Conservation (phyloP, 73 alveolate species). For the Uronychia setigera region DNA sequence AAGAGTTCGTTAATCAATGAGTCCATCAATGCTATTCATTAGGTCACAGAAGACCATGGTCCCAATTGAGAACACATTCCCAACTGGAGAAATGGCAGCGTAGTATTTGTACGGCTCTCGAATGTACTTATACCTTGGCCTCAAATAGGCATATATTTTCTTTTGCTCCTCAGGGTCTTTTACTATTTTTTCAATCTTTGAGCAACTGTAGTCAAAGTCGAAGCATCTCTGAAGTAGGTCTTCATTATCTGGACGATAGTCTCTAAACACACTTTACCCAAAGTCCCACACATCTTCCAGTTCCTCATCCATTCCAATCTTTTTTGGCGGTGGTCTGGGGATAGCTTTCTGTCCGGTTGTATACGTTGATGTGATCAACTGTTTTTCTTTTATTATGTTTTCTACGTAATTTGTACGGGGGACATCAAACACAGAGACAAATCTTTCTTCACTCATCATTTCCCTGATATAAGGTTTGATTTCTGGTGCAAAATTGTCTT, state of each 20-base stretch:
- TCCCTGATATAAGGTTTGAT: too few relatives aligned
- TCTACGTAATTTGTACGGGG: slow-evolving; percentile 54
- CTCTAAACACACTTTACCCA: slow-evolving; percentile 72
- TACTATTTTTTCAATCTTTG: slow-evolving; percentile 62
- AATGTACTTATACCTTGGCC: slow-evolving; percentile 37
- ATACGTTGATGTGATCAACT: not conserved
- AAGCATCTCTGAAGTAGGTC: slow-evolving; percentile 75
- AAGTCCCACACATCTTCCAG: slow-evolving; percentile 69
- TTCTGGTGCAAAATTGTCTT: too few relatives aligned
- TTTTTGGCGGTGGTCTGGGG: slow-evolving; percentile 67
- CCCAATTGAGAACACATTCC: slow-evolving; percentile 61
- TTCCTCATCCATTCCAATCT: slow-evolving; percentile 28
- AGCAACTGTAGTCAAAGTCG: slow-evolving; percentile 77
- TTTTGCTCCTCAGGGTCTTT: slow-evolving; percentile 41
- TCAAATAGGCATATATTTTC: slow-evolving; percentile 23
- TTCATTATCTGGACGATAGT: slow-evolving; percentile 77
- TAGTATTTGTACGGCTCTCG: slow-evolving; percentile 66
- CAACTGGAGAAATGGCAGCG: slow-evolving; percentile 53
- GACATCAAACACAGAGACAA: slow-evolving; percentile 21
- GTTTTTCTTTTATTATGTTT: slow-evolving; percentile 27
- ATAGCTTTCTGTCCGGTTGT: slow-evolving; percentile 39
- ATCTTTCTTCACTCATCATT: slow-evolving; percentile 2
- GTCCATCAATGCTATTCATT: not conserved
- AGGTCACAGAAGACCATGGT: slow-evolving; percentile 45
- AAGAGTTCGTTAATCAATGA: slow-evolving; percentile 1